Conservation (phyloP, 1,284 basidiomycete species). For the Amylostereum areolatum region DNA sequence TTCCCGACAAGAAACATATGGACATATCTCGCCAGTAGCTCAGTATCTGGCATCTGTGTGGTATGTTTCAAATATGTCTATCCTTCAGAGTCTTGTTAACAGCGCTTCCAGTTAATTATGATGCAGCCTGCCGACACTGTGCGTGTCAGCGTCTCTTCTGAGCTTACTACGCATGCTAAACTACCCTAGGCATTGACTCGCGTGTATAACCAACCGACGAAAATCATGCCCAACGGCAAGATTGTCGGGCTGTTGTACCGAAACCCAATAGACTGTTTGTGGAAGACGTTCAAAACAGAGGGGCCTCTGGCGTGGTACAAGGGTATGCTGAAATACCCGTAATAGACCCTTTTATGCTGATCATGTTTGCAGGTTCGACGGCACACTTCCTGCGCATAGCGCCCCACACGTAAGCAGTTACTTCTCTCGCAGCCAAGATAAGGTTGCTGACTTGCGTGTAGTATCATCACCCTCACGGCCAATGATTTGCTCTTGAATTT, state of each 20-base stretch:
- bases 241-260: constrained; percentile 77
- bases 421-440: not conserved
- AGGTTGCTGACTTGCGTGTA: constrained; percentile 20
- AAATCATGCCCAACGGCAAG: constrained; percentile 66
- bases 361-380: constrained; percentile 59
- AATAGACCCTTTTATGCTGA: not conserved
- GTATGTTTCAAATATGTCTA: constrained; percentile 38
- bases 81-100: constrained; percentile 7
- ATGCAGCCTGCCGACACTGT: constrained; percentile 91
- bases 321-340: constrained; percentile 37
- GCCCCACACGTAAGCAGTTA: constrained; percentile 71
- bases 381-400: constrained; percentile 91
- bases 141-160: constrained; percentile 26
- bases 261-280: constrained; percentile 93
- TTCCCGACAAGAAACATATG: constrained; percentile 72
- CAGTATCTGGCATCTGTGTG: constrained; percentile 89
- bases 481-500: constrained; percentile 80
- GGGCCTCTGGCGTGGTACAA: constrained; percentile 92
- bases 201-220: constrained; percentile 94
- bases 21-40: constrained; percentile 86
- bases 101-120: constrained; percentile 54
- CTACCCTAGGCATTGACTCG: constrained; percentile 73
- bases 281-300: constrained; percentile 91
- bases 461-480: constrained; percentile 80
- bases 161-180: constrained; percentile 5